Percentiles rank a stretch among this genome's conserved stretches.
Evolutionary conservation across 2,329 filamentous ascomycete genomes (phyloP).

Genomic region (Grosmannia huntii): DNA sequence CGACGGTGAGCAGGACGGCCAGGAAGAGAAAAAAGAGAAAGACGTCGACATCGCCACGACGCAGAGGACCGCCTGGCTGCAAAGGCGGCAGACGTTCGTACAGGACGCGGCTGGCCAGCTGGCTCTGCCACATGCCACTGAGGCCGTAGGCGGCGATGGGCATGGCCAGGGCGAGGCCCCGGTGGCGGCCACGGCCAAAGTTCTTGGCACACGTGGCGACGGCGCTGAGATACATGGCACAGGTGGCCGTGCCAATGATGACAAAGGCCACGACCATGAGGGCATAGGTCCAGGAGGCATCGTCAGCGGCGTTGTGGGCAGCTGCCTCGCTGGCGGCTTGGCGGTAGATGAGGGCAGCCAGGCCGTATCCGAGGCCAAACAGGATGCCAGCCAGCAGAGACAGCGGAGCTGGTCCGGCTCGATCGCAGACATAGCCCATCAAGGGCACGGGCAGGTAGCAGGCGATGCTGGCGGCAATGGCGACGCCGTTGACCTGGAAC

Average conservation of each 20-base stretch:
- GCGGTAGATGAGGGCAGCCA: slow-evolving; percentile 70
- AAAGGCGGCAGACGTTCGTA: slow-evolving; percentile 49
- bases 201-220: slow-evolving; percentile 98
- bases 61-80: slow-evolving; percentile 20
- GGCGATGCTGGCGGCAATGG: slow-evolving; percentile 73
- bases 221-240: slow-evolving; percentile 76
- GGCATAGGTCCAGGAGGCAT: slow-evolving; percentile 52
- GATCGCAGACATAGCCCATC: slow-evolving; percentile 85
- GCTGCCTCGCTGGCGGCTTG: slow-evolving; percentile 23
- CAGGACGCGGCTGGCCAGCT: slow-evolving; percentile 68
- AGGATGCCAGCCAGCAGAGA: slow-evolving; percentile 59
- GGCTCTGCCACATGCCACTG: slow-evolving; percentile 92
- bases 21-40: slow-evolving; percentile 84
- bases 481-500: slow-evolving; percentile 80
- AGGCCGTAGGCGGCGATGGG: slow-evolving; percentile 89
- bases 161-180: slow-evolving; percentile 76
- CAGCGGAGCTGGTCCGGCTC: slow-evolving; percentile 66
- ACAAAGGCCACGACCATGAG: slow-evolving; percentile 81
- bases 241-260: slow-evolving; percentile 69
- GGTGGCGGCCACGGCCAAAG: slow-evolving; percentile 78
- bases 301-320: slow-evolving; percentile 26
- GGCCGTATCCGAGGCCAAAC: slow-evolving; percentile 70
- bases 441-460: slow-evolving; percentile 87
- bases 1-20: slow-evolving; percentile 51
- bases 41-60: slow-evolving; percentile 54